phyloP scores from a whole-genome alignment of 139 green algal species.

The Dunaliella sp. region DNA sequence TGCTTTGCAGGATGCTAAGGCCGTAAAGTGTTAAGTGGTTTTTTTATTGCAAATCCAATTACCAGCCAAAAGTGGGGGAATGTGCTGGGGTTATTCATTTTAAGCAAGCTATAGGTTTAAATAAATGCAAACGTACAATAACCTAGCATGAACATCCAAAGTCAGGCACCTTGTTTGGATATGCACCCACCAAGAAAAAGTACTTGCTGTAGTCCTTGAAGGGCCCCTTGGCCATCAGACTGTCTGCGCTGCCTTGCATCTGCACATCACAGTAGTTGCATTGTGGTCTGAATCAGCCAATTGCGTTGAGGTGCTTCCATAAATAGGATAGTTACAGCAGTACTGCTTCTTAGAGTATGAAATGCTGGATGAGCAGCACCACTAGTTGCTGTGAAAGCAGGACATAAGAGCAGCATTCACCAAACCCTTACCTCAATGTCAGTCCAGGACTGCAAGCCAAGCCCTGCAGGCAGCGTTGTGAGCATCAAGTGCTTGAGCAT shows the following conservation, averaged over 20 bases:
- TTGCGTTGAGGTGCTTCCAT: neutral
- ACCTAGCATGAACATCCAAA: neutral
- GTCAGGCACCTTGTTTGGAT: neutral
- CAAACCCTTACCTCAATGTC: too few relatives aligned
- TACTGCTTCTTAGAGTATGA: neutral
- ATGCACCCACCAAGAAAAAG: neutral
- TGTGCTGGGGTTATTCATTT: neutral
- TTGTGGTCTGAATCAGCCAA: neutral
- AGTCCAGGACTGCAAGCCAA: neutral
- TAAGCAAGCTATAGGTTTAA: neutral
- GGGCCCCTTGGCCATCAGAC: neutral
- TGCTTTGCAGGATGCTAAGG: too few relatives aligned
- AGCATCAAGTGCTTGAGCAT: neutral
- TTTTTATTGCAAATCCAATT: neutral
- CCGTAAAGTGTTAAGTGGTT: neutral
- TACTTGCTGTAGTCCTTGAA: neutral
- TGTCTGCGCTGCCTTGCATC: neutral
- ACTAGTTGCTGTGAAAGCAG: neutral
- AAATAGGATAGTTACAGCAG: neutral
- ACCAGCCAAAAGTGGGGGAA: neutral
- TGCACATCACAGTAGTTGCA: neutral
- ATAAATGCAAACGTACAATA: neutral
- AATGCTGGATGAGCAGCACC: too few relatives aligned
- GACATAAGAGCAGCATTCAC: neutral
- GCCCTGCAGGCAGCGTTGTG: too few relatives aligned